Evolutionary conservation across 2,329 filamentous ascomycete species (phyloP), one percentile per base, ranked within the genome.

Genomic region (Rosellinia necatrix): DNA sequence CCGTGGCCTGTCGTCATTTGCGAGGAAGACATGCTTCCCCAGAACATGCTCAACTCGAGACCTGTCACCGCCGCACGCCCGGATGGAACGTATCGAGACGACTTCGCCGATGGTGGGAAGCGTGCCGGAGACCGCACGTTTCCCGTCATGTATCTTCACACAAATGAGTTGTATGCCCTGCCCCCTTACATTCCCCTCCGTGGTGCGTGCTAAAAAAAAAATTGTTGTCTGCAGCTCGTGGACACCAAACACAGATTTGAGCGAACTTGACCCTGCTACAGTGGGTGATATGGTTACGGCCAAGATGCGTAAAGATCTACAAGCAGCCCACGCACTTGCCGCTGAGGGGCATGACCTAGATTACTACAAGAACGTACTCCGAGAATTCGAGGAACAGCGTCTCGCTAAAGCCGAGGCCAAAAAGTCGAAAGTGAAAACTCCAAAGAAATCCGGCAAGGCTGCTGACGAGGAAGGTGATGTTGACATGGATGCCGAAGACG

Each of bases 1-100:
- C 88, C 91, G 34, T 99, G 94, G 94, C 94, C 94, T 13, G 88
- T 91, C 51, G 90, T 99, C 70, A 86, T 99, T 66, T 94, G 91
- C 72, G 92, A 96, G 71, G 93, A 99, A 73, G 87, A 88, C 60
- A 97, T 99, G 88, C 85, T 99, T 17, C 93, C 94, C 2, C 80
- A 86, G 55, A 85, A 82, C 12, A 82, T 99, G 21, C 76, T 96
- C 51, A 89, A 82, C 67, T 84, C 83, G 41, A 88, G 94, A 59
- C 94, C 93, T 7, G 90, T 96, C 49, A 92, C 91, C 40, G 92
- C 93, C 19, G 86, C 85, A 66, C 86, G 89, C 56, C 77, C 84
- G 19, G 93, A 97, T 73, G 93, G 93, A 55, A 89, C 88, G 35
- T 96, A 94, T 72, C 87, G 90, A 50, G 90, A 92, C 57, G 90